A percentile compares a stretch with the other conserved stretches of the same genome.
phyloP scores from a whole-genome alignment of 148 eudicot species.

The Camellia lanceoleosa region DNA sequence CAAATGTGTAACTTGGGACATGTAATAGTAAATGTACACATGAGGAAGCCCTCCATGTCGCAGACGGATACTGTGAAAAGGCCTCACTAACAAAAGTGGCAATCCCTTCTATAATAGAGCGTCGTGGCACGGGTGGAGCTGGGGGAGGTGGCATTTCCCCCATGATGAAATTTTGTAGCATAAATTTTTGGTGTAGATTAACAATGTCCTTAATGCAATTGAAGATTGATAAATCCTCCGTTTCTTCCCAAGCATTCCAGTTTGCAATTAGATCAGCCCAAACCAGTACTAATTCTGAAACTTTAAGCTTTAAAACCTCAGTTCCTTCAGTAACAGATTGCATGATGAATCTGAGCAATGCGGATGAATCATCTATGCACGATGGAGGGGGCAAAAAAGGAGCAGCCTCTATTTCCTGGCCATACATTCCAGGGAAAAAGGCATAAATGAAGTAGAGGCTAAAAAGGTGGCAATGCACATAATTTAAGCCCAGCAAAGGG shows the following conservation, averaged over 20 bases:
- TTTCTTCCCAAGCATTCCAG: slow-evolving; percentile 79
- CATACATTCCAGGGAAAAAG: neutral
- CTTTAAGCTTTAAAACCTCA: slow-evolving; percentile 39
- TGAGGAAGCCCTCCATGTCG: slow-evolving; percentile 59
- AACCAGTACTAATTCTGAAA: slow-evolving; percentile 47
- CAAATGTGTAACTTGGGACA: slow-evolving; percentile 38
- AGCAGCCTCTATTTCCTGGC: slow-evolving; percentile 44
- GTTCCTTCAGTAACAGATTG: slow-evolving; percentile 36
- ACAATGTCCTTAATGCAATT: slow-evolving; percentile 63
- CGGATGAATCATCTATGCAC: slow-evolving; percentile 65
- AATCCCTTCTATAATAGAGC: slow-evolving; percentile 53
- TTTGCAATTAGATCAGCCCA: slow-evolving; percentile 65
- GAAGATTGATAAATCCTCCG: slow-evolving; percentile 67
- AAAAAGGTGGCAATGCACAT: neutral
- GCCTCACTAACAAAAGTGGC: slow-evolving; percentile 56
- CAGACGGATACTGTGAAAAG: slow-evolving; percentile 64
- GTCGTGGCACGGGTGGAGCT: slow-evolving; percentile 52
- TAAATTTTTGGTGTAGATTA: slow-evolving; percentile 39
- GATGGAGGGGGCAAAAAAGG: slow-evolving; percentile 30
- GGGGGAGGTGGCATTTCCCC: slow-evolving; percentile 46
- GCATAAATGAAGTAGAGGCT: neutral
- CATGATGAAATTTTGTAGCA: slow-evolving; percentile 41
- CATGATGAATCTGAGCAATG: slow-evolving; percentile 58
- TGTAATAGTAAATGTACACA: slow-evolving; percentile 57
- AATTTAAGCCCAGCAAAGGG: neutral